Base-by-base conservation (phyloP, 108 stramenopile species). In the Discostella stelligeroides region DNA sequence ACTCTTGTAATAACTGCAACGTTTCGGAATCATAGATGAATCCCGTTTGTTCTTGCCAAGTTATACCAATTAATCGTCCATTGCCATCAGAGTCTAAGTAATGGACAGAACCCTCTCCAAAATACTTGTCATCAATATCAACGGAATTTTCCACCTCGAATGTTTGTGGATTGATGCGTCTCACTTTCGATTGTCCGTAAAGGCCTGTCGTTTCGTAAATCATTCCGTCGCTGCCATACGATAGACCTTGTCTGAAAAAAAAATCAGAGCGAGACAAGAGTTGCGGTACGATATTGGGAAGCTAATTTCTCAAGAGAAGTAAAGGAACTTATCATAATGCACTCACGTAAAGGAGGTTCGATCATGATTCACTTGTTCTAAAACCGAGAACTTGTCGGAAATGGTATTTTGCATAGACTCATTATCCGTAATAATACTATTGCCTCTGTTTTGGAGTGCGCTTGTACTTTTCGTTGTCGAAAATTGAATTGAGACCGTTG, bases 191-290 rank as follows among this genome's bases (percentile, higher is more conserved):
- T 48, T 80, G 38, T 1, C 85, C 82, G 67, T 88, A 86, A 12
- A 89, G 45, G 3, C 94, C 94, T 40, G 81, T 82, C 3, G 86
- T 85, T 82, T 95, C 89, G 66, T 75, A 95, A 17, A 95, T 76
- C 23, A 25, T 73, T 6, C 88, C 88, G 57, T 85, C 71, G 20
- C 60, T 70, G 46, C 66, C 73, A 73, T 83, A 94, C 1, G 89
- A 88, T 10, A 94, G 66, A 41, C 92, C 92, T 87, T 94, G 90
- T 1, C 89, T 90, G 48, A 2, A 30, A 27, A 42, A 43, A 21
- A 58, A 59, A 28, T 54, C 0, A 21, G 40, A 39, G 20, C 0
- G 23, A 45, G 15, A 10, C n/a, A 13, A 45, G 43, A 45, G n/a
- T 2, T n/a, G n/a, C n/a, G n/a, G n/a, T n/a, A n/a, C n/a, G n/a